Evolutionary conservation across 75 land plant species (phyloP).

Genomic region (Picea glauca): DNA sequence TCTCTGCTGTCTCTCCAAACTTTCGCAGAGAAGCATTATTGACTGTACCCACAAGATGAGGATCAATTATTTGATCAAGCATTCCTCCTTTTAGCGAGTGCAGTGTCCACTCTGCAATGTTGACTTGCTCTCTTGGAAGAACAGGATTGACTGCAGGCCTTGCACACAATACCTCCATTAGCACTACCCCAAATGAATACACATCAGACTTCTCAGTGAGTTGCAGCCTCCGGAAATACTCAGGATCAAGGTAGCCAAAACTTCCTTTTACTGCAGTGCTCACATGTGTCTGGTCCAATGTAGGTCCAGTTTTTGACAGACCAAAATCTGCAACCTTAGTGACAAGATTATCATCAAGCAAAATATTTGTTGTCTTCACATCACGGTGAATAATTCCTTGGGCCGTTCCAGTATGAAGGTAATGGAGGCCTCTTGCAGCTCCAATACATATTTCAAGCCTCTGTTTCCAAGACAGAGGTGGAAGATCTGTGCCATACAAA

Average conservation of each 20-base stretch:
- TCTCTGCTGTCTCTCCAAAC: slow-evolving; percentile 74
- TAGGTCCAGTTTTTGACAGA: slow-evolving; percentile 43
- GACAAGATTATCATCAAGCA: slow-evolving; percentile 37
- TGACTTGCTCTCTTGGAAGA: slow-evolving; percentile 78
- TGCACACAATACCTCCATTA: slow-evolving; percentile 82
- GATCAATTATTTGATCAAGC: slow-evolving; percentile 63
- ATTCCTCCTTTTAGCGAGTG: slow-evolving; percentile 52
- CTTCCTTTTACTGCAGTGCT: slow-evolving; percentile 67
- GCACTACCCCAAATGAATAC: slow-evolving; percentile 93
- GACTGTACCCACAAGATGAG: slow-evolving; percentile 36
- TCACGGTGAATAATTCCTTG: slow-evolving; percentile 56
- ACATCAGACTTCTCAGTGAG: slow-evolving; percentile 78
- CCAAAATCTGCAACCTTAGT: slow-evolving; percentile 55
- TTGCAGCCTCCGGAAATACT: slow-evolving; percentile 53
- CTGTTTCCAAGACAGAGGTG: slow-evolving; percentile 72
- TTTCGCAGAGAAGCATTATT: slow-evolving; percentile 50
- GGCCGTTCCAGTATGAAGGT: slow-evolving; percentile 82
- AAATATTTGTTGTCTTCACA: slow-evolving; percentile 51
- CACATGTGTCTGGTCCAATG: slow-evolving; percentile 52
- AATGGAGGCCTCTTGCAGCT: slow-evolving; percentile 81
- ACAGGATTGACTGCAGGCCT: slow-evolving; percentile 77
- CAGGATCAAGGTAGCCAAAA: slow-evolving; percentile 55
- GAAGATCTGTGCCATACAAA: slow-evolving; percentile 64
- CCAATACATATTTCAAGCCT: slow-evolving; percentile 91
- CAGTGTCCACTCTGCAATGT: slow-evolving; percentile 88